Evolutionary conservation across 768 basidiomycete species (phyloP), one percentile per base, ranked within the genome.

Genomic region (Pleurotus cornucopiae): DNA sequence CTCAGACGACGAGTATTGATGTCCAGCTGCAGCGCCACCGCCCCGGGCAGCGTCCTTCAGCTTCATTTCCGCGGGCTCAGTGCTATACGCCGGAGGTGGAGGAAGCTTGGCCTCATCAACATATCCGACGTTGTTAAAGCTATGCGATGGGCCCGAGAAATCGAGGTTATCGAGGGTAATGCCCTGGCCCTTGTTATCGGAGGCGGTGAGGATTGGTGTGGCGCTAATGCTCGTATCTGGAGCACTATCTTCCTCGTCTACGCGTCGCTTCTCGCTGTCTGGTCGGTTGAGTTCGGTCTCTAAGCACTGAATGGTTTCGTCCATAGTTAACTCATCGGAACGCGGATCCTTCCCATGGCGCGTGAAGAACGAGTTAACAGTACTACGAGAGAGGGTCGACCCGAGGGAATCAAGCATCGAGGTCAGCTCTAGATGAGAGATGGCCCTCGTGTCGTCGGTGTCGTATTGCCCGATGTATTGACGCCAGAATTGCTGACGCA

Each of bases 321-420:
- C 85, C 13, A 90, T 69, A 0, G 86, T 87, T 30, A 99, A 72
- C 62, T 92, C 86, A 57, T 86, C 94, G 18, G 75, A 70, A 5
- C 76, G 75, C 0, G 85, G 80, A 3, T 77, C 71, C 69, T 91
- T 92, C 56, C 79, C 79, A 63, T 77, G 80, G 5, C 83, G 79
- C 6, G 78, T 81, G 73, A 91, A 98, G 80, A 96, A 98, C 14
- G 79, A 79, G 61, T 88, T 79, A 56, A 97, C 74, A 1, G 96
- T 98, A 44, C 83, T 74, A 0, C 69, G 71, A 5, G 89, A 89
- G 48, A 98, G 81, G 0, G 96, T 98, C 3, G 94, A 97, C 3
- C 94, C 94, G 38, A 99, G 85, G 1, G 95, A 96, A 72, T 98
- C 96, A 43, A 99, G 86, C 91, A 98, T 94, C 9, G 91, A 91